Conservation (phyloP, 208 protist genomes). For the Naegleria lovaniensis region DNA sequence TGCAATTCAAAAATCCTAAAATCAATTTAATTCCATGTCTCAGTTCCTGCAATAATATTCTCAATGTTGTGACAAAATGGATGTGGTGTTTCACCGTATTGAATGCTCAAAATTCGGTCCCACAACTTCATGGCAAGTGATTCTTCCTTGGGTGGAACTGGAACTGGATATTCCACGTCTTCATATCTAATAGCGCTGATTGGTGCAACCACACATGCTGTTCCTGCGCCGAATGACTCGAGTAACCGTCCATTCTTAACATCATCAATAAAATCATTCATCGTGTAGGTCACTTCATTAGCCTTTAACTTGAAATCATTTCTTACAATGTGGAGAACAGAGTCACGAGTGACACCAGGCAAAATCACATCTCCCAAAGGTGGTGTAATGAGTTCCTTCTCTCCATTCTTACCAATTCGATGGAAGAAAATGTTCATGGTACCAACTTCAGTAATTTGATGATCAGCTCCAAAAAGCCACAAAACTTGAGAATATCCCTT, state of each 20-base stretch:
- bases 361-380: constrained; percentile 63
- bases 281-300: constrained; percentile 47
- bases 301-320: constrained; percentile 56
- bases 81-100: not conserved
- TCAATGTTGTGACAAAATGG: not conserved
- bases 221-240: constrained; percentile 76
- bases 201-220: constrained; percentile 65
- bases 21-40: not conserved
- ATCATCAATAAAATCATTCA: constrained; percentile 55
- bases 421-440: constrained; percentile 92
- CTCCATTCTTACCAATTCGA: constrained; percentile 51
- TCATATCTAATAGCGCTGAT: constrained; percentile 54
- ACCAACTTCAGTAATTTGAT: constrained; percentile 91
- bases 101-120: not conserved
- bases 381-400: constrained; percentile 66
- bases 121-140: not conserved
- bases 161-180: constrained; percentile 3
- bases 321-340: constrained; percentile 56
- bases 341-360: constrained; percentile 73
- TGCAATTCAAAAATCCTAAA: not conserved
- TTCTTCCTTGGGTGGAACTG: not conserved
- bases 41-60: not conserved
- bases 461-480: constrained; percentile 84
- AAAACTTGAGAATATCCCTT: constrained; percentile 90
- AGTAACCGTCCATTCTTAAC: constrained; percentile 53